These are phyloP conservation scores for Ceratocystiopsis sp. DNA, from an alignment of 2,329 filamentous ascomycete species.

Conservation along the genomic window DNA sequence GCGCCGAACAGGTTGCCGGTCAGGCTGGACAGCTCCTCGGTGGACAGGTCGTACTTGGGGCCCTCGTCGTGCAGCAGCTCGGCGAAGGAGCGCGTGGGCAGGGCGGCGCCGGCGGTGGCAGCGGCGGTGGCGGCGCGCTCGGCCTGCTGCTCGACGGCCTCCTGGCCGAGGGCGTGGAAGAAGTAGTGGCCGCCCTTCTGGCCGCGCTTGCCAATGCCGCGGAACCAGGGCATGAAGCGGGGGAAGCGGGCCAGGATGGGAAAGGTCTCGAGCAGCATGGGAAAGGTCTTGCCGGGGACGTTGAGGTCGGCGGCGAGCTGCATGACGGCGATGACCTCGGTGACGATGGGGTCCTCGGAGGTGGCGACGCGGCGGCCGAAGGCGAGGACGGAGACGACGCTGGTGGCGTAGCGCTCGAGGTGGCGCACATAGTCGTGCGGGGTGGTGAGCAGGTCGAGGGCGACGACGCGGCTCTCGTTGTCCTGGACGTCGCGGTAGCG, in stretches of 20 bases:
- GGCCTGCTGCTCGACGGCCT: slow-evolving; percentile 22
- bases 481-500: slow-evolving; percentile 37
- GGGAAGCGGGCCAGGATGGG: slow-evolving; percentile 30
- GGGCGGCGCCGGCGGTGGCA: slow-evolving; percentile 9
- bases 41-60: slow-evolving; percentile 26
- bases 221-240: slow-evolving; percentile 31
- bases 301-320: slow-evolving; percentile 39
- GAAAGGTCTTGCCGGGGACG: slow-evolving; percentile 34
- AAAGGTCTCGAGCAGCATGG: slow-evolving; percentile 40
- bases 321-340: slow-evolving; percentile 41
- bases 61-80: slow-evolving; percentile 30
- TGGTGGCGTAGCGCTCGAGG: slow-evolving; percentile 35
- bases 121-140: slow-evolving; percentile 12
- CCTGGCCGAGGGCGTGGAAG: slow-evolving; percentile 33
- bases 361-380: slow-evolving; percentile 35
- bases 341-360: slow-evolving; percentile 37
- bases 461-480: slow-evolving; percentile 38
- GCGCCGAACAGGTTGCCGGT: slow-evolving; percentile 31
- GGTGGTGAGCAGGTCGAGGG: slow-evolving; percentile 26
- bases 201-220: slow-evolving; percentile 23
- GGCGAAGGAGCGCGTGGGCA: slow-evolving; percentile 21
- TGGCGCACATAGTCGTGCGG: slow-evolving; percentile 33
- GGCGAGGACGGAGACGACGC: slow-evolving; percentile 37
- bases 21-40: slow-evolving; percentile 27
- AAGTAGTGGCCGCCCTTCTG: slow-evolving; percentile 29